A percentile compares a stretch with the other conserved stretches of the same genome.
Conservation (phyloP, 2,329 filamentous ascomycete genomes). For the Rachicladosporium sp. region DNA sequence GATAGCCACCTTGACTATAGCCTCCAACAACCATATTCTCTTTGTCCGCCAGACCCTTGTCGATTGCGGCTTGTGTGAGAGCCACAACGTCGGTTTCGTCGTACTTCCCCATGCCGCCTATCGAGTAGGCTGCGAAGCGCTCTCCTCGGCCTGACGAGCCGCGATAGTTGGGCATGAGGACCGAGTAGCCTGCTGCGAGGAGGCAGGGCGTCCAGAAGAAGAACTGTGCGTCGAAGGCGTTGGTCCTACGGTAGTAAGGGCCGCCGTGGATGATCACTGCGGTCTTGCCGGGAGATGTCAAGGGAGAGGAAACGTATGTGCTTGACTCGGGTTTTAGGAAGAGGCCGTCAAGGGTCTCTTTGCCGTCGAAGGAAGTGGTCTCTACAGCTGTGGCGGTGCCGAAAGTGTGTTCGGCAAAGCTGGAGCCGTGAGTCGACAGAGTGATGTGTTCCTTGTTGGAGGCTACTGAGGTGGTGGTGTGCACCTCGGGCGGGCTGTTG, state of each 20-base stretch:
- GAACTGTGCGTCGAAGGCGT: constrained; percentile 20
- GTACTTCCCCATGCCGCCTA: constrained; percentile 20
- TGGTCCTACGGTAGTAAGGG: constrained; percentile 19
- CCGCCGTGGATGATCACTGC: constrained; percentile 27
- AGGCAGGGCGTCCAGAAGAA: constrained; percentile 22
- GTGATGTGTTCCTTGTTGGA: too few relatives aligned
- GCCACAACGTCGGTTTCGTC: constrained; percentile 29
- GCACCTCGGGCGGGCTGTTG: constrained; percentile 22
- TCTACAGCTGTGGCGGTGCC: too few relatives aligned
- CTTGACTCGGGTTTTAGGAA: too few relatives aligned
- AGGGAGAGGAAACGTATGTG: too few relatives aligned
- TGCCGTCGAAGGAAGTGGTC: too few relatives aligned
- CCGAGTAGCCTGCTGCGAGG: constrained; percentile 25
- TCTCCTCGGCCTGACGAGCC: constrained; percentile 25
- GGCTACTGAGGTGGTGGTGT: constrained; percentile 10
- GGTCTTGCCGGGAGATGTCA: constrained; percentile 9
- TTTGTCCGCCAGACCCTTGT: constrained; percentile 20
- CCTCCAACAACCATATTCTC: constrained; percentile 26
- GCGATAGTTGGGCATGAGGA: constrained; percentile 29
- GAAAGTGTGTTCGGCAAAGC: too few relatives aligned
- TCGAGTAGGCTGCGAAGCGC: constrained; percentile 21
- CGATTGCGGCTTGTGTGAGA: constrained; percentile 24
- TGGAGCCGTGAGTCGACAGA: too few relatives aligned
- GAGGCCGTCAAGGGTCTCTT: too few relatives aligned
- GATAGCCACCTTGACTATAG: constrained; percentile 28